Evolutionary conservation across 768 basidiomycete genomes (phyloP), one percentile per base, ranked within the genome.

Genomic region (Boletus bicolor): DNA sequence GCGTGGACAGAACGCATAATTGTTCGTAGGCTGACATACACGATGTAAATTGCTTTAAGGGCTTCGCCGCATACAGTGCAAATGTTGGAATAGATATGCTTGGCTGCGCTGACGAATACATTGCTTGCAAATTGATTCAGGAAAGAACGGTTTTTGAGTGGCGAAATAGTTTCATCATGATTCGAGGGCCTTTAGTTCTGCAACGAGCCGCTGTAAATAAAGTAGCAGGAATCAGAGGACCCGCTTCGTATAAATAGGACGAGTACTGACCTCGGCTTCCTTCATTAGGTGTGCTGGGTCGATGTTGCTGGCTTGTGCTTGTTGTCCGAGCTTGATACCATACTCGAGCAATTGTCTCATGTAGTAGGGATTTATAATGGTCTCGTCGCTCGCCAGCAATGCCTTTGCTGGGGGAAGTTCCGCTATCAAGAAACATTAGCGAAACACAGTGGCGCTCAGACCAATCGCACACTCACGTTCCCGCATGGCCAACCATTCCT

Each of bases 361-460:
- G 71, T 87, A 91, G 67, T 86, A 82, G 3, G 87, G 86, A 59
- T 85, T 87, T 64, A 91, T 91, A 51, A 91, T 76, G 0, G 85
- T 84, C 67, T 91, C 87, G 56, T 89, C 76, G 19, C 66, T 68
- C 1, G 68, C 70, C 5, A 83, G 67, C 19, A 70, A 60, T 15
- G 68, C 59, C 44, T 71, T 74, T 35, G 66, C 76, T 5, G 57
- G 63, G 39, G 66, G 63, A 34, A 53, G 52, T 34, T 68, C 66
- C 21, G 75, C 69, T 70, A 30, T 19, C 41, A 35, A 39, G 36
- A 36, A 43, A 6, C 5, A 38, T 62, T 2, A 63, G 45, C 11
- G 7, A 38, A 55, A 48, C 30, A 24, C 4, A 1, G 11, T 3
- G 2, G 15, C 21, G 11, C 21, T 12, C 46, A 38, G 24, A 48